Percentiles rank a stretch among this genome's conserved stretches.
Evolutionary conservation across 345 rosid species (phyloP).

Genomic region (Citrus mangshanensis): DNA sequence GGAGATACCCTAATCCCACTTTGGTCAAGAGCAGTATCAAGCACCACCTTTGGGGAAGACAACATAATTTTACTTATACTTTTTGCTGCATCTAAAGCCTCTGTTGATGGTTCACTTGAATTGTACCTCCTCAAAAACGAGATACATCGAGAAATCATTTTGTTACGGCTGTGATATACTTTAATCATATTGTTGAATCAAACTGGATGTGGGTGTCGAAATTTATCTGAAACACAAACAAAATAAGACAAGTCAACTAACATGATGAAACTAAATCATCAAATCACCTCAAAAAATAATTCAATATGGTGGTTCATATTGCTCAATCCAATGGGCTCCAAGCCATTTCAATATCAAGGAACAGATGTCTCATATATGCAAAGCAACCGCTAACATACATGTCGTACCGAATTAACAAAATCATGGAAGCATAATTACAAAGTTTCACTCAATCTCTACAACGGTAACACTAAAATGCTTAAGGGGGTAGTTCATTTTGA

Average conservation of each 20-base stretch:
- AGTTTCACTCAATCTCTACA: not conserved
- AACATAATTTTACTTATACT: slow-evolving; percentile 62
- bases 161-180: slow-evolving; percentile 4
- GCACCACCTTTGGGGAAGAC: slow-evolving; percentile 52
- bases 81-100: slow-evolving; percentile 36
- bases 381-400: not conserved
- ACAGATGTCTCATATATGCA: not conserved
- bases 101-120: slow-evolving; percentile 33
- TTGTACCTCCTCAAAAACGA: slow-evolving; percentile 29
- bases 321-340: not conserved
- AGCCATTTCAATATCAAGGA: not conserved
- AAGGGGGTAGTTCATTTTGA: too few relatives aligned
- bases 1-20: slow-evolving; percentile 51
- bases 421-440: not conserved
- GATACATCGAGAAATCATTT: slow-evolving; percentile 22
- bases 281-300: not conserved
- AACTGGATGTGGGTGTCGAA: not conserved
- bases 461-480: not conserved
- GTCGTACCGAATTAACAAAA: not conserved
- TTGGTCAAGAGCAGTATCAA: slow-evolving; percentile 75
- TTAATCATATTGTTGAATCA: slow-evolving; percentile 16
- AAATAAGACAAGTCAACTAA: not conserved
- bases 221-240: slow-evolving; percentile 14
- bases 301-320: not conserved
- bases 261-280: not conserved